Conservation (phyloP, 1,139 yeast species). For the Taphrina flavorubra region DNA sequence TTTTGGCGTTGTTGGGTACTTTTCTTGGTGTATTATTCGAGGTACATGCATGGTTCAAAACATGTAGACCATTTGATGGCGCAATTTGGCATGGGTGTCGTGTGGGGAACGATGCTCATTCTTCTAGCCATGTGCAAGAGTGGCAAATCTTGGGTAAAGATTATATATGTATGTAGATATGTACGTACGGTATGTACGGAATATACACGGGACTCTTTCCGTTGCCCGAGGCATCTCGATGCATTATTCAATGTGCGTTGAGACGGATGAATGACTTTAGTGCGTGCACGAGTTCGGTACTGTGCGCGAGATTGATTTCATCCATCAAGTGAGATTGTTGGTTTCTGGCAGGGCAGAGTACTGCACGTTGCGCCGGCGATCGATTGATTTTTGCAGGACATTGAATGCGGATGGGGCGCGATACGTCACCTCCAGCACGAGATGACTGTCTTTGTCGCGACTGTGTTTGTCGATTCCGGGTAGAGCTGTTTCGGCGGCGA, state of each 20-base stretch:
- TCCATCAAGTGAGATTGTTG: background rate
- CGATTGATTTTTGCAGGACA: conserved; percentile 5
- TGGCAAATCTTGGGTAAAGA: too few species aligned
- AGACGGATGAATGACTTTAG: too few species aligned
- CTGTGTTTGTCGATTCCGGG: background rate
- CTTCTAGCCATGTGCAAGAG: too few species aligned
- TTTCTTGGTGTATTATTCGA: conserved; percentile 3
- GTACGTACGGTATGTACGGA: too few species aligned
- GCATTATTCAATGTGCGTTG: too few species aligned
- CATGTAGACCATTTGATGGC: background rate
- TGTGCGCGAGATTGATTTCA: too few species aligned
- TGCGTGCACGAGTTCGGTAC: too few species aligned
- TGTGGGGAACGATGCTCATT: too few species aligned
- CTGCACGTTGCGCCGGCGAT: conserved; percentile 8
- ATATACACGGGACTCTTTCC: too few species aligned
- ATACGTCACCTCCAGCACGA: conserved; percentile 16
- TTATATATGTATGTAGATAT: too few species aligned
- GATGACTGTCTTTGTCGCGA: background rate
- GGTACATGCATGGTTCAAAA: background rate
- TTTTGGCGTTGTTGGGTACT: background rate
- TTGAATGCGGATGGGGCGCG: conserved; percentile 22
- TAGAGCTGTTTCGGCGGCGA: background rate
- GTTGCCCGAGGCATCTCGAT: too few species aligned
- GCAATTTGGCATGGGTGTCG: background rate
- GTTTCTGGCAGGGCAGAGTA: conserved; percentile 2